These are phyloP conservation scores for Rhynchosporium secalis DNA, from an alignment of 2,329 filamentous ascomycete genomes.

Conservation along the genomic window DNA sequence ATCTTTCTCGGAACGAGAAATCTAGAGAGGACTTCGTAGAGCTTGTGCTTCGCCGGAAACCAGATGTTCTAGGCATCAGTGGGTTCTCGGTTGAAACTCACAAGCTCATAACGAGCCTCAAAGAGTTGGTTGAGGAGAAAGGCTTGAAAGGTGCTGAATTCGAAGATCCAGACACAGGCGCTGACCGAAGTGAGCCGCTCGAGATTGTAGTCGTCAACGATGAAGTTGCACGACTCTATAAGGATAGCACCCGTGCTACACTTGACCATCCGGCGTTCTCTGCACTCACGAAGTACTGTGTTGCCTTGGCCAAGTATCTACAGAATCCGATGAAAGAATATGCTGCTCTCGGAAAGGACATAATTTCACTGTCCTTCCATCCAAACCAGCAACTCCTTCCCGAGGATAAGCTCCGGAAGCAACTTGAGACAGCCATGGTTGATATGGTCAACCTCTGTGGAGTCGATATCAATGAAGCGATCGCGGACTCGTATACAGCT, in stretches of 20 bases:
- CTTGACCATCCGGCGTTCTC: conserved; percentile 79
- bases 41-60: conserved; percentile 74
- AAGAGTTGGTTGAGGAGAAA: conserved; percentile 75
- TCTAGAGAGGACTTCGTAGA: conserved; percentile 73
- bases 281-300: conserved; percentile 82
- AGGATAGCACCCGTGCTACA: conserved; percentile 78
- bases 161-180: conserved; percentile 73
- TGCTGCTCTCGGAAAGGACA: conserved; percentile 84
- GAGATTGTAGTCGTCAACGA: conserved; percentile 94
- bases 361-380: conserved; percentile 84
- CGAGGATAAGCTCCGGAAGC: conserved; percentile 80
- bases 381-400: conserved; percentile 86
- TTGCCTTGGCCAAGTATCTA: conserved; percentile 85
- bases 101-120: conserved; percentile 77
- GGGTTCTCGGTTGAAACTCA: conserved; percentile 87
- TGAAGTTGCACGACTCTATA: conserved; percentile 94
- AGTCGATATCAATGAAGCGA: conserved; percentile 91
- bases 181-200: conserved; percentile 74
- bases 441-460: conserved; percentile 98
- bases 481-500: conserved; percentile 76
- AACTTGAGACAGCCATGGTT: conserved; percentile 94
- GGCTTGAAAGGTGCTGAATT: conserved; percentile 79
- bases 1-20: conserved; percentile 69
- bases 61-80: conserved; percentile 87
- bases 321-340: conserved; percentile 98